Evolutionary conservation across 2,329 filamentous ascomycete genomes (phyloP).

Genomic region (Colletotrichum brevisporum): DNA sequence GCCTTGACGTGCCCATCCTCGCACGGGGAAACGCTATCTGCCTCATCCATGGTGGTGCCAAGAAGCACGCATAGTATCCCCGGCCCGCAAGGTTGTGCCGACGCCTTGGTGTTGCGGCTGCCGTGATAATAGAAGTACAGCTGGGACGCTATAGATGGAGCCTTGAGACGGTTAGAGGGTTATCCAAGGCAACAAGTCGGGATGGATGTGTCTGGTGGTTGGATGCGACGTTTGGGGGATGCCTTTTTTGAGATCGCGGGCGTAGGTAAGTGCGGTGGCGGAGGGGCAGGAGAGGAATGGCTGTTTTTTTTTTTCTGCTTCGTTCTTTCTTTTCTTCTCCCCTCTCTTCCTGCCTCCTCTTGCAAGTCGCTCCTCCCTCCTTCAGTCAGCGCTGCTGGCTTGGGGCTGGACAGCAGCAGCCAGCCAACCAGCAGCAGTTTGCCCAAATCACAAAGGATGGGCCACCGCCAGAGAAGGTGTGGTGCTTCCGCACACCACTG

Average conservation of each 20-base stretch:
- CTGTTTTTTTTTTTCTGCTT: constrained; percentile 26
- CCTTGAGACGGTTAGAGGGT: constrained; percentile 4
- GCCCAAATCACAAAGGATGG: constrained; percentile 28
- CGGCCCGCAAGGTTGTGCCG: neutral
- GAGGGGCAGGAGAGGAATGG: constrained; percentile 3
- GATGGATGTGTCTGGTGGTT: constrained; percentile 12
- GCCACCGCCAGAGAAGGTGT: constrained; percentile 34
- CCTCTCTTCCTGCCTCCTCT: constrained; percentile 6
- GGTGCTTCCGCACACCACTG: constrained; percentile 31
- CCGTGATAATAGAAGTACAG: neutral
- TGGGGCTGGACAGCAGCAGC: constrained; percentile 40
- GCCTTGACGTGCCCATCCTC: constrained; percentile 14
- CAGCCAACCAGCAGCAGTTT: constrained; percentile 29
- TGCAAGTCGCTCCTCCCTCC: constrained; percentile 6
- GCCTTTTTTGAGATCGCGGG: constrained; percentile 8
- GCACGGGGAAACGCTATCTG: constrained; percentile 15
- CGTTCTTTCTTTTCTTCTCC: constrained; percentile 11
- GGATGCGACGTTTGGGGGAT: neutral
- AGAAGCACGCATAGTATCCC: neutral
- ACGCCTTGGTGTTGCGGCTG: neutral
- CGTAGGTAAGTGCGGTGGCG: constrained; percentile 23
- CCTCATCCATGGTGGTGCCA: constrained; percentile 12
- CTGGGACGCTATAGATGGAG: constrained; percentile 11
- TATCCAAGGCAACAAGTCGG: neutral
- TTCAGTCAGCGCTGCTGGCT: constrained; percentile 23